phyloP scores from a whole-genome alignment of 2,329 filamentous ascomycete species.

The Rhexocercosporidium sp. region DNA sequence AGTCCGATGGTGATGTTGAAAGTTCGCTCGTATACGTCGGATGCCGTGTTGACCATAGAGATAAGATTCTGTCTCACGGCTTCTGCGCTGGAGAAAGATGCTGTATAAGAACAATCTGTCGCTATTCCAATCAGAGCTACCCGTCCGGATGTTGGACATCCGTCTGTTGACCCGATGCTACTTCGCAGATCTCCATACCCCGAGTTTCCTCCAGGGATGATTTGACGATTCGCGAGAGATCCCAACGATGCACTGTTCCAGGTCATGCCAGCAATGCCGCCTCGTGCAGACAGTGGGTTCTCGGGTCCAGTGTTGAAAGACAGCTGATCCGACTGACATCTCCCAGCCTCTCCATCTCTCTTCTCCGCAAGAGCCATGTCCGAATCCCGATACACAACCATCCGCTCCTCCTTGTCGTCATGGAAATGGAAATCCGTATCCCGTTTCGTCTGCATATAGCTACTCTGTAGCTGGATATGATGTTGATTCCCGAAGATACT shows the following conservation, averaged over 20 bases:
- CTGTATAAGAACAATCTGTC: constrained; percentile 86
- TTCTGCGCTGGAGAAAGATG: constrained; percentile 66
- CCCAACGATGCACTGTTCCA: constrained; percentile 14
- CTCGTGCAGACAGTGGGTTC: constrained; percentile 64
- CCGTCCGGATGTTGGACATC: constrained; percentile 83
- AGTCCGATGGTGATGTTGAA: constrained; percentile 94
- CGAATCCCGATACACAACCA: constrained; percentile 90
- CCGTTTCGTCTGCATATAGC: constrained; percentile 74
- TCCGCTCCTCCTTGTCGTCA: constrained; percentile 66
- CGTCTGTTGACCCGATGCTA: constrained; percentile 77
- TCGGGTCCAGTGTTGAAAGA: constrained; percentile 74
- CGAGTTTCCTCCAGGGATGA: constrained; percentile 62
- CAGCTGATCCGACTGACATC: constrained; percentile 64
- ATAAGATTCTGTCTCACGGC: constrained; percentile 76
- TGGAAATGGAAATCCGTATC: constrained; percentile 68
- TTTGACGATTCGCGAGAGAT: constrained; percentile 47
- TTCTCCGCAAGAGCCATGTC: constrained; percentile 58
- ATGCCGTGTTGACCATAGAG: constrained; percentile 80
- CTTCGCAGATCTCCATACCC: constrained; percentile 77
- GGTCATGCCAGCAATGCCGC: not conserved
- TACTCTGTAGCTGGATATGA: constrained; percentile 76
- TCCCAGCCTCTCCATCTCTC: not conserved
- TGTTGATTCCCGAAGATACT: constrained; percentile 79
- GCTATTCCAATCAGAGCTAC: constrained; percentile 89
- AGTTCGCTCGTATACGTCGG: constrained; percentile 80